Base-by-base conservation (phyloP, 148 eudicot species). In the Heliamphora exappendiculata region DNA sequence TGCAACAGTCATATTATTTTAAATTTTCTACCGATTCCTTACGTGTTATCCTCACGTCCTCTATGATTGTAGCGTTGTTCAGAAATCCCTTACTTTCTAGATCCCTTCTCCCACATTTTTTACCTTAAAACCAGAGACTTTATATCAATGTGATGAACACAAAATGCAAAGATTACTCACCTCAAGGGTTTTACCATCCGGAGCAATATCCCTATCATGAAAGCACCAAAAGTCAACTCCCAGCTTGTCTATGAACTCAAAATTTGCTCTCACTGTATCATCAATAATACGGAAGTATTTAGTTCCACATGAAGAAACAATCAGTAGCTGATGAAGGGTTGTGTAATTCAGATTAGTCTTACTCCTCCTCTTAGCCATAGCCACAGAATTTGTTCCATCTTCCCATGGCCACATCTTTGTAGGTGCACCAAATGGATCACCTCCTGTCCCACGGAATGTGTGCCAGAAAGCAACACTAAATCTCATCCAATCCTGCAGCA, bases 401-500 rank as follows among this genome's bases (percentile, higher is more conserved):
- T 96, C 99, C 99, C 99, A 96, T 50, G 98, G 99, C 99, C 99
- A 96, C 80, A 59, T 49, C 87, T 96, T 93, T 26, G 99, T 96
- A 19, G 93, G 85, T 22, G 97, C 84, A 28, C 99, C 99, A 86
- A 95, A 96, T 4, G 98, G 98, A 72, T 96, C 99, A 78, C 83
- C 97, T 53, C 99, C 99, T 9, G 93, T 93, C 65, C 99, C 99
- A 77, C 98, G 99, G 72, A 96, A 96, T 79, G 98, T 96, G 80
- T 93, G 99, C 99, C 99, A 96, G 83, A 96, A 96, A 37, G 99
- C 99, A 83, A 96, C 87, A 81, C 98, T 96, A 76, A 96, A 96
- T 80, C 98, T 90, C 88, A 91, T 77, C 99, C 99, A 96, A 77
- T 96, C 99, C 98, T 93, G 79, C 50, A 50, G 33, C 24, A 26